Base-by-base conservation (phyloP, 768 basidiomycete genomes). In the Russula virescens region DNA sequence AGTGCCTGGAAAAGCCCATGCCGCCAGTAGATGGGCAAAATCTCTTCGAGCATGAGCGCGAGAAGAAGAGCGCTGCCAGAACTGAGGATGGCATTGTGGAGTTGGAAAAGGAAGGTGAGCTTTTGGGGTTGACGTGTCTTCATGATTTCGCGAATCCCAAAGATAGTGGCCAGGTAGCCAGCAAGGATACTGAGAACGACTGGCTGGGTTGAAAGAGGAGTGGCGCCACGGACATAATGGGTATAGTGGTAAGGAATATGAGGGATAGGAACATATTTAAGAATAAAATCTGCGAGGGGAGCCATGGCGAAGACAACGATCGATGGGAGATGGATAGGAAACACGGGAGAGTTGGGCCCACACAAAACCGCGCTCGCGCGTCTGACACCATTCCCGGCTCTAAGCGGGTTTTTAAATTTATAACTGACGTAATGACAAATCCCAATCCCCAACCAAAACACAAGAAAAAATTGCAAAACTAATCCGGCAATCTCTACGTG, bases 71-170 rank as follows among this genome's bases (percentile, higher is more conserved):
- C 78, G 64, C 92, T 95, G 38, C 94, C 95, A 51, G 79, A 72
- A 65, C 91, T 91, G 65, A 99, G 83, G 73, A 97, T 76, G 64
- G 93, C 77, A 74, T 99, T 99, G 78, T 99, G 97, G 45, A 82
- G 71, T 76, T 93, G 91, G 78, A 98, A 98, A 60, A 93, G 81
- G 61, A 80, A 74, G 64, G 87, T 91, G 70, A 97, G 86, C 76
- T 86, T 88, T 69, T 81, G 79, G 10, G 94, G 81, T 69, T 82
- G 77, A 53, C 81, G 80, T 72, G 82, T 83, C 80, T 82, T 89
- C 95, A 98, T 97, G 69, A 90, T 73, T 68, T 84, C 85, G 72
- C 86, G 86, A 40, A 89, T 82, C 66, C 89, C 84, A 71, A 98
- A 98, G 71, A 99, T 87, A 78, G 88, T 77, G 75, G 83, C 86